Conservation (phyloP, 495 filamentous ascomycete genomes). For the Delitschia confertaspora region DNA sequence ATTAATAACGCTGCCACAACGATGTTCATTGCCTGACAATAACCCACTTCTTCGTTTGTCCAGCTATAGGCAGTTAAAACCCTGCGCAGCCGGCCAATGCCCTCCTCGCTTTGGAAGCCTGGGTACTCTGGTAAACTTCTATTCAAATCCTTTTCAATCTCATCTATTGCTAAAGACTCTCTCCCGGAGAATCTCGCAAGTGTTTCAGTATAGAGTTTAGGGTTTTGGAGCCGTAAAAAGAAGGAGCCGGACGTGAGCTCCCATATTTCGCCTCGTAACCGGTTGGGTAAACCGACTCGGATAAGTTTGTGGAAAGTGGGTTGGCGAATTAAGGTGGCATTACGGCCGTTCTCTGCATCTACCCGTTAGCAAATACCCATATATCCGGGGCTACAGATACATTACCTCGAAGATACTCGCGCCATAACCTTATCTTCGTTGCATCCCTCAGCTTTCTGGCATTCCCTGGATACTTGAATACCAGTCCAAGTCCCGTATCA, state of each 20-base stretch:
- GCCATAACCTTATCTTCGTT: slow-evolving; percentile 96
- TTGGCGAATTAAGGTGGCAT: slow-evolving; percentile 82
- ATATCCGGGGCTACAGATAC: neutral
- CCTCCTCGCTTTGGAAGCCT: slow-evolving; percentile 92
- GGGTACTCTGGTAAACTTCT: slow-evolving; percentile 93
- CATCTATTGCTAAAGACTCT: slow-evolving; percentile 89
- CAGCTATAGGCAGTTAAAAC: slow-evolving; percentile 96
- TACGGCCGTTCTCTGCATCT: slow-evolving; percentile 78
- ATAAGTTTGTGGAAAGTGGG: slow-evolving; percentile 97
- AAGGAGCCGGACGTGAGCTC: slow-evolving; percentile 87
- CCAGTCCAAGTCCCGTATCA: slow-evolving; percentile 84
- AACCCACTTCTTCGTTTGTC: slow-evolving; percentile 89
- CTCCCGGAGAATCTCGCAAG: slow-evolving; percentile 70
- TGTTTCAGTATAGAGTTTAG: slow-evolving; percentile 73
- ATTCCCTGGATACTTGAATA: slow-evolving; percentile 93
- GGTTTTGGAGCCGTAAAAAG: slow-evolving; percentile 76
- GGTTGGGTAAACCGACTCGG: slow-evolving; percentile 87
- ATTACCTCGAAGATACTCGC: slow-evolving; percentile 74
- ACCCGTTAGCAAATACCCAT: slow-evolving; percentile 1
- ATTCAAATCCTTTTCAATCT: slow-evolving; percentile 97
- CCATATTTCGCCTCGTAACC: slow-evolving; percentile 90
- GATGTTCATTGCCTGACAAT: slow-evolving; percentile 99
- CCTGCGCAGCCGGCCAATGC: slow-evolving; percentile 78
- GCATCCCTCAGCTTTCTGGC: slow-evolving; percentile 88
- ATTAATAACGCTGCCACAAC: slow-evolving; percentile 92